Percentiles rank a stretch among this genome's conserved stretches.
phyloP scores from a whole-genome alignment of 2,329 filamentous ascomycete species.

The Bisporella sp. region DNA sequence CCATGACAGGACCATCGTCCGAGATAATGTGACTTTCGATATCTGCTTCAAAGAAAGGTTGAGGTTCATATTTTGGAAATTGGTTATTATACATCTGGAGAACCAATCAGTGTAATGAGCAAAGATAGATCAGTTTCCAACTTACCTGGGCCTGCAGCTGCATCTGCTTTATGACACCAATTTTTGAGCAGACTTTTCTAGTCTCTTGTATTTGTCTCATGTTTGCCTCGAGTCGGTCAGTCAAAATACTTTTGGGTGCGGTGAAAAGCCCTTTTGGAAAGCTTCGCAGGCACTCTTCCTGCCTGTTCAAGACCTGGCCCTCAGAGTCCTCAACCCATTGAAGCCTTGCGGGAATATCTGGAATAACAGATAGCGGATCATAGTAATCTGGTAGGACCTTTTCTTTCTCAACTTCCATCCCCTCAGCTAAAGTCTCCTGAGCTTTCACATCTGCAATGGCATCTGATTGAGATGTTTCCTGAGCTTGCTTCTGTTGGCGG shows the following conservation, averaged over 20 bases:
- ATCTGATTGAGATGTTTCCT: slow-evolving; percentile 38
- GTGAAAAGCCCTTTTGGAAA: slow-evolving; percentile 70
- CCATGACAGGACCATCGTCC: slow-evolving; percentile 83
- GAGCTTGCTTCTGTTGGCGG: slow-evolving; percentile 67
- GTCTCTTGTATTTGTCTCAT: slow-evolving; percentile 96
- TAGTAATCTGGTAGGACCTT: slow-evolving; percentile 91
- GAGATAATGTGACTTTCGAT: slow-evolving; percentile 84
- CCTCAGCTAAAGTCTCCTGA: slow-evolving; percentile 77
- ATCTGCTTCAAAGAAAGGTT: slow-evolving; percentile 81
- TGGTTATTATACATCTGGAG: slow-evolving; percentile 89
- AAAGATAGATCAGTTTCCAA: slow-evolving; percentile 1
- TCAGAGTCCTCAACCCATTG: slow-evolving; percentile 87
- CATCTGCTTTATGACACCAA: slow-evolving; percentile 98
- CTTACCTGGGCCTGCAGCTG: slow-evolving; percentile 90
- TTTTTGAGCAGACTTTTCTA: slow-evolving; percentile 90
- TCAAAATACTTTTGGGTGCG: slow-evolving; percentile 65
- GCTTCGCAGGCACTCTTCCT: slow-evolving; percentile 75
- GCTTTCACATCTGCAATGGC: slow-evolving; percentile 40
- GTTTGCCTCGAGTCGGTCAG: slow-evolving; percentile 80
- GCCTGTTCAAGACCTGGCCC: slow-evolving; percentile 81
- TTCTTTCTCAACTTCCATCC: slow-evolving; percentile 80
- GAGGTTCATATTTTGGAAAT: slow-evolving; percentile 91
- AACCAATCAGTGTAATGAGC: slow-evolving; percentile 8
- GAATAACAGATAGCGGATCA: slow-evolving; percentile 76
- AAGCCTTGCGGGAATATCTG: slow-evolving; percentile 70